Evolutionary conservation across 2,329 filamentous ascomycete species (phyloP).

Genomic region (Aspergillus vadensis): DNA sequence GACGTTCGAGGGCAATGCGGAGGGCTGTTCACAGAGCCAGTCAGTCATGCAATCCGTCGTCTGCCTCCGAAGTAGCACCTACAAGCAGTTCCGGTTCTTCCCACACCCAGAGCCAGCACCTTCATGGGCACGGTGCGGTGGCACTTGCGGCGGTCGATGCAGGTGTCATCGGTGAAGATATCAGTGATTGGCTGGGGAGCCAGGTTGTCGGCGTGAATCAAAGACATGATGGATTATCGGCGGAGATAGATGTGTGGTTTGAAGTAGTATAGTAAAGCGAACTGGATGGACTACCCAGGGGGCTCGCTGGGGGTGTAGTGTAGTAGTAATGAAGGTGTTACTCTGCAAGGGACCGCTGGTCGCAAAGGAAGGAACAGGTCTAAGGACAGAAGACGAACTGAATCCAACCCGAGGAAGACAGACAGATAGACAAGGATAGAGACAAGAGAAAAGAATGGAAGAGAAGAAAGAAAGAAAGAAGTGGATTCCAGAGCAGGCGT

Average conservation of each 20-base stretch:
- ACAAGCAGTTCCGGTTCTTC: conserved; percentile 71
- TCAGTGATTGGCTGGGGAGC: conserved; percentile 46
- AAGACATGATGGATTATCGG: conserved; percentile 31
- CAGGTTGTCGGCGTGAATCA: conserved; percentile 41
- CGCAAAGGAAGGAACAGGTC: conserved; percentile 14
- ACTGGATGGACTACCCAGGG: background rate
- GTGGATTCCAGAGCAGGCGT: conserved; percentile 15
- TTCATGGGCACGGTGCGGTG: conserved; percentile 70
- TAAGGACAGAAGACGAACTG: conserved; percentile 14
- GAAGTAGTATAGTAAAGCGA: background rate
- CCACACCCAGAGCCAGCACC: conserved; percentile 69
- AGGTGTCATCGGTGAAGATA: conserved; percentile 63
- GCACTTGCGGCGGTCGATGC: conserved; percentile 67
- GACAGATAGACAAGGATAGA: conserved; percentile 14
- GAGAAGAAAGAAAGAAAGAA: conserved; percentile 18
- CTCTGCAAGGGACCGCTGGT: conserved; percentile 10
- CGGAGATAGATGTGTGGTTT: background rate
- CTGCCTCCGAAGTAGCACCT: conserved; percentile 34
- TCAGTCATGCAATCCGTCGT: conserved; percentile 10
- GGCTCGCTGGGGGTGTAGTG: conserved; percentile 2
- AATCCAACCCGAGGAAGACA: conserved; percentile 20
- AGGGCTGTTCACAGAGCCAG: conserved; percentile 50
- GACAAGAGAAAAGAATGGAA: conserved; percentile 13
- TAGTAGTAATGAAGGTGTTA: conserved; percentile 11
- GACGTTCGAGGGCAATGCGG: conserved; percentile 64